phyloP scores from a whole-genome alignment of 345 rosid genomes.

The Chamaenerion angustifolium region DNA sequence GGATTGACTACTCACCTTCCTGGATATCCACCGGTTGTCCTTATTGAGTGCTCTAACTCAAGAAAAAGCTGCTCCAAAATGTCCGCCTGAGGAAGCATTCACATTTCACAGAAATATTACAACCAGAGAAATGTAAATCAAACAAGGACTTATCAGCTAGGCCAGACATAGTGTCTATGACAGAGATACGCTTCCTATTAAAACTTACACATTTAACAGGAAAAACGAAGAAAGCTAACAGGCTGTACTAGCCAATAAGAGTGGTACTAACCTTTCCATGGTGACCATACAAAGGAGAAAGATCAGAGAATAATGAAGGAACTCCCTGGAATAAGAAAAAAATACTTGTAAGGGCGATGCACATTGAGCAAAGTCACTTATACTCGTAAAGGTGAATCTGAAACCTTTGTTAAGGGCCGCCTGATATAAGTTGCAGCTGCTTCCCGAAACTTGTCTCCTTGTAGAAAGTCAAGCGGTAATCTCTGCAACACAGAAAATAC shows the following conservation, averaged over 20 bases:
- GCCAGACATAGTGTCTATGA: no score
- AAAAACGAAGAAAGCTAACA: no score
- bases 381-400: conserved; percentile 4
- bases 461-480: conserved; percentile 93
- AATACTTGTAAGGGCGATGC: background rate
- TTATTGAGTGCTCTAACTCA: conserved; percentile 74
- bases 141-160: conserved; percentile 3
- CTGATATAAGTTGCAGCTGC: conserved; percentile 69
- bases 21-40: conserved; percentile 49
- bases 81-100: conserved; percentile 46
- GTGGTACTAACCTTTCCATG: conserved; percentile 57
- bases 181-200: no score
- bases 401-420: conserved; percentile 84
- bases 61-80: conserved; percentile 69
- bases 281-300: conserved; percentile 79
- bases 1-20: conserved; percentile 46
- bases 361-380: background rate
- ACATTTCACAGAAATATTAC: no score
- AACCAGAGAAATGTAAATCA: background rate
- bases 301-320: conserved; percentile 94
- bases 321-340: conserved; percentile 48
- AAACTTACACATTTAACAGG: no score
- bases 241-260: conserved; percentile 1
- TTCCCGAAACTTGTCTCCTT: conserved; percentile 61
- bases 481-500: conserved; percentile 34